Evolutionary conservation across 352 stramenopile genomes (phyloP), one percentile per base, ranked within the genome.

Genomic region (Phytopythium delawarense): DNA sequence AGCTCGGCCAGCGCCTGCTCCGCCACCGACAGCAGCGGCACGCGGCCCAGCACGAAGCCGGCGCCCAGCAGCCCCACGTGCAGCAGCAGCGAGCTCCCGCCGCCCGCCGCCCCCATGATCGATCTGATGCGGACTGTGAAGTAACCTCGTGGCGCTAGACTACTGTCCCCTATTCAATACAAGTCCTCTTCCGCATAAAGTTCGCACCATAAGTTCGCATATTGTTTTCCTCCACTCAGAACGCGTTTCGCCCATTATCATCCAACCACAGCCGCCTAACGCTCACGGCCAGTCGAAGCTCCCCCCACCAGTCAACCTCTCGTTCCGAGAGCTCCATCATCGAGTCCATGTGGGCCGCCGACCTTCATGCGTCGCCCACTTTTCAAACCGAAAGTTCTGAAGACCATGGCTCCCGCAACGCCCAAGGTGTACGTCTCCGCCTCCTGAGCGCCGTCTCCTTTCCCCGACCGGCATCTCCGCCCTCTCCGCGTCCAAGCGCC

Each of bases 371-470:
- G 5, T 11, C 34, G 32, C 50, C 72, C 81, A 91, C 81, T 91
- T 91, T 93, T 93, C 84, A 93, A 93, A 93, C 84, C 78, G 81
- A 81, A 91, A 89, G 79, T 91, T 89, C 68, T 65, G 50, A 75
- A 68, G 81, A 74, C 72, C 75, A 93, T 93, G 84, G 80, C 84
- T 78, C 78, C 81, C 69, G 70, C 75, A 64, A 71, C 78, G 65
- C 79, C 81, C 39, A 92, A 92, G 88, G 79, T 92, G 84, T 92
- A 92, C 78, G 83, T 88, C 20, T 54, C 51, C 63, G 48, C 54
- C 54, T 66, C 34, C 61, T 65, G 55, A 25, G 18, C n/a, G 5
- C 21, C 53, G 1, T 59, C 35, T 34, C 8, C 20, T 18, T 5
- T 8, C 23, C 2, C 15, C 6, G 6, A 13, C 15, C 16, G 18